Evolutionary conservation across 2,329 filamentous ascomycete species (phyloP), one percentile per base, ranked within the genome.

Genomic region (Westerdykella sp.): DNA sequence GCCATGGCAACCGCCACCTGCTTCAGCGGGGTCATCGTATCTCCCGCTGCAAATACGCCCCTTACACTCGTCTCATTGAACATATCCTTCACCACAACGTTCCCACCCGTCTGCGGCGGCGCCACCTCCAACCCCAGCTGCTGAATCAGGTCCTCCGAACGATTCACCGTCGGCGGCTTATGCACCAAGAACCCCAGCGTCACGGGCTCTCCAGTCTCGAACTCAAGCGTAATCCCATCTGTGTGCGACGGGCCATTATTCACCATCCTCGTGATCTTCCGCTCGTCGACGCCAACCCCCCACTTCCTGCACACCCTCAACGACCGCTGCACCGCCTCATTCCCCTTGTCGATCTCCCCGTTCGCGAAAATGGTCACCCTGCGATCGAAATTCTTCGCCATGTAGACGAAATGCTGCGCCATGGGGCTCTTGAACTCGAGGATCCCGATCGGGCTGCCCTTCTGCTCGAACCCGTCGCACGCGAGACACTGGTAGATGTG

Each of bases 401-500:
- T 60, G 30, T 50, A 44, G 2, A 56, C 54, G 3, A 57, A 36
- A 40, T 63, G 61, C 3, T 48, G 40, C n/a, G 47, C 51, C 39
- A 47, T 46, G 1, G 59, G 56, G n/a, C 41, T 49, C 9, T 48
- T 44, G 25, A 55, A 59, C 2, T 47, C 51, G 0, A 65, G 48
- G 14, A 65, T 46, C 3, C 60, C 62, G 5, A 61, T 55, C 0
- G 63, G 52, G 2, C 50, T 52, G 1, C 74, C 76, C 12, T 73
- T 68, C 40, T 81, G 75, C 48, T 83, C 79, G 55, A 71, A 81
- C 4, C 79, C 79, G 48, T 81, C 71, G 57, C 78, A 82, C 51
- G 75, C 79, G 1, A 81, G 69, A 50, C 78, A 82, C 51, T 81
- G 77, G 49, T 77, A 81, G 14, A 28, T 49, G 32, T 63, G 59